These are phyloP conservation scores for Zygosaccharomyces gambellarensis DNA, from an alignment of 805 yeast genomes.

Conservation along the genomic window DNA sequence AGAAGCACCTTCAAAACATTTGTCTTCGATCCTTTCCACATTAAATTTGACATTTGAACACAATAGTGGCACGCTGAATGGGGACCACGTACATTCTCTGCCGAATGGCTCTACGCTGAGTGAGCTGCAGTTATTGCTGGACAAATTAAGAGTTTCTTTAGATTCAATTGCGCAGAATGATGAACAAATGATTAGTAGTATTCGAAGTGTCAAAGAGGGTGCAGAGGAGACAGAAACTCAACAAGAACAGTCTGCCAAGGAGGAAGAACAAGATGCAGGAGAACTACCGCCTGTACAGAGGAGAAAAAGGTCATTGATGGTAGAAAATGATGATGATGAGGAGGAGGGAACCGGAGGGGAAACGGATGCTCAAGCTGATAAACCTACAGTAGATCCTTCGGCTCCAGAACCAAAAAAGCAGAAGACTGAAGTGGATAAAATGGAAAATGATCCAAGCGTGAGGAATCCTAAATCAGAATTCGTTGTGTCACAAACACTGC, in stretches of 20 bases:
- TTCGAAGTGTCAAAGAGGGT: background rate
- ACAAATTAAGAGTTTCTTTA: conserved; percentile 23
- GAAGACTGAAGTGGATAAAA: conserved; percentile 20
- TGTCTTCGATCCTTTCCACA: conserved; percentile 50
- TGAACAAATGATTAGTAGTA: conserved; percentile 13
- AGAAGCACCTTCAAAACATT: conserved; percentile 39
- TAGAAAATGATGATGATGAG: conserved; percentile 16
- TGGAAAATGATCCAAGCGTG: conserved; percentile 53
- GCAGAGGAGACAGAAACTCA: background rate
- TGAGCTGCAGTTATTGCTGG: conserved; percentile 40
- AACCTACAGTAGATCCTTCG: background rate
- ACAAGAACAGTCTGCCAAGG: background rate
- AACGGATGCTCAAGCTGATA: background rate
- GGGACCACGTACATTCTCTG: conserved; percentile 46
- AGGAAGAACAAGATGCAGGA: background rate
- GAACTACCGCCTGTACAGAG: conserved; percentile 7
- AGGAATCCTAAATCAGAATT: conserved; percentile 74
- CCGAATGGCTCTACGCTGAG: conserved; percentile 39
- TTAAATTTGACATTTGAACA: conserved; percentile 53
- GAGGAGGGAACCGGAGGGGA: background rate
- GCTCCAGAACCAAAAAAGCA: conserved; percentile 14
- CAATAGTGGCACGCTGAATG: conserved; percentile 56
- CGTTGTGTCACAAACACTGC: conserved; percentile 64
- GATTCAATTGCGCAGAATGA: conserved; percentile 25
- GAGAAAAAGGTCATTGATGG: conserved; percentile 14